These are phyloP conservation scores for Metschnikowia drakensbergensis DNA, from an alignment of 805 yeast species.

Conservation along the genomic window DNA sequence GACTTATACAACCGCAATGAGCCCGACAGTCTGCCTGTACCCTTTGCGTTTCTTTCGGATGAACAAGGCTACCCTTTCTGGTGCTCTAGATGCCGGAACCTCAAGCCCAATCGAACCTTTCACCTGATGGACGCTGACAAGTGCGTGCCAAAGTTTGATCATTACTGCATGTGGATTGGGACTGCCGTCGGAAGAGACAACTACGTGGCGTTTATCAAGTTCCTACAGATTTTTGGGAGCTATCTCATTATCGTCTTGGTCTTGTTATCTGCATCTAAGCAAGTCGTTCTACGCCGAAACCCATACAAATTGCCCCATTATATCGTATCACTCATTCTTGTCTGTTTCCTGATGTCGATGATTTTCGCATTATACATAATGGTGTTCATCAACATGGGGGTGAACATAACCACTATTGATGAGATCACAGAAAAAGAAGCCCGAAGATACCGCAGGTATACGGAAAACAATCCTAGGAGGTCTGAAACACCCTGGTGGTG, in stretches of 20 bases:
- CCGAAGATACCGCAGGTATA: constrained; percentile 24
- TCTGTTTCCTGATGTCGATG: constrained; percentile 46
- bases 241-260: constrained; percentile 30
- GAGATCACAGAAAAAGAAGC: constrained; percentile 38
- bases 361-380: constrained; percentile 38
- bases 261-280: constrained; percentile 24
- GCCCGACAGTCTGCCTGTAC: constrained; percentile 37
- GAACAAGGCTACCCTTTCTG: constrained; percentile 70
- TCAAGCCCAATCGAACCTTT: constrained; percentile 66
- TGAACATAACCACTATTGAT: constrained; percentile 59
- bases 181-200: constrained; percentile 66
- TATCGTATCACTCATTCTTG: constrained; percentile 43
- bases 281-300: constrained; percentile 19
- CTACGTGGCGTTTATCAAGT: constrained; percentile 56
- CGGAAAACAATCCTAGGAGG: neutral
- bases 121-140: constrained; percentile 55
- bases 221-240: constrained; percentile 34
- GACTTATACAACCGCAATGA: constrained; percentile 22
- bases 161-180: constrained; percentile 79
- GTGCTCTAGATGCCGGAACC: constrained; percentile 63
- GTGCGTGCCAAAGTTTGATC: constrained; percentile 79
- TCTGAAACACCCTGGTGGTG: constrained; percentile 15
- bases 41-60: constrained; percentile 64
- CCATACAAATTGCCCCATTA: constrained; percentile 43
- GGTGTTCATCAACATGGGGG: constrained; percentile 43